Conservation (phyloP, 2,329 filamentous ascomycete species). For the Colletotrichum horii region DNA sequence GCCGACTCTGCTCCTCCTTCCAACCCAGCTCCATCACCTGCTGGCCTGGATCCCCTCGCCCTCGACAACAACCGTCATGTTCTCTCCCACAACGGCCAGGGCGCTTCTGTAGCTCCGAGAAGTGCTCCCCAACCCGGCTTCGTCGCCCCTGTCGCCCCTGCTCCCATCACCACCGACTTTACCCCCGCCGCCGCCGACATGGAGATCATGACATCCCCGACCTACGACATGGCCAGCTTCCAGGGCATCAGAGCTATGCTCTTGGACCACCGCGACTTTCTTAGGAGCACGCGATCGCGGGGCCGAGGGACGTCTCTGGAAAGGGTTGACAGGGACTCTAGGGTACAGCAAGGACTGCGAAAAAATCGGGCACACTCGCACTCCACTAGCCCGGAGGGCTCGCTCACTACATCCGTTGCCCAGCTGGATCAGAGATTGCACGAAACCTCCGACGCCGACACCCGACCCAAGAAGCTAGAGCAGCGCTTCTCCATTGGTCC, state of each 20-base stretch:
- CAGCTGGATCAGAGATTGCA: constrained; percentile 20
- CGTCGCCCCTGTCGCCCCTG: constrained; percentile 33
- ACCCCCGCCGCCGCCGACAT: constrained; percentile 26
- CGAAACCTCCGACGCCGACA: constrained; percentile 26
- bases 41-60: constrained; percentile 26
- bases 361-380: constrained; percentile 25
- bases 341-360: constrained; percentile 21
- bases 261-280: constrained; percentile 37
- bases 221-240: constrained; percentile 35
- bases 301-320: constrained; percentile 31
- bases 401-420: constrained; percentile 24
- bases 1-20: background rate
- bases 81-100: constrained; percentile 36
- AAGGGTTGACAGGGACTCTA: constrained; percentile 39
- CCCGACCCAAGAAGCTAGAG: constrained; percentile 43
- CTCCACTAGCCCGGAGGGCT: constrained; percentile 29
- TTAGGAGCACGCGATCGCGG: constrained; percentile 29
- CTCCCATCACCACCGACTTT: constrained; percentile 30
- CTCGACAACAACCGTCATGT: constrained; percentile 33
- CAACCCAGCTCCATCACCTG: constrained; percentile 14
- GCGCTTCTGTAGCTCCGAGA: constrained; percentile 41
- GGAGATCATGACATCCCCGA: constrained; percentile 34
- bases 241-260: constrained; percentile 41
- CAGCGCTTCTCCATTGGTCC: constrained; percentile 48
- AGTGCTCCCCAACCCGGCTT: constrained; percentile 29